These are phyloP conservation scores for Solanum hybrid DNA, from an alignment of 305 asterid genomes.

Conservation along the genomic window DNA sequence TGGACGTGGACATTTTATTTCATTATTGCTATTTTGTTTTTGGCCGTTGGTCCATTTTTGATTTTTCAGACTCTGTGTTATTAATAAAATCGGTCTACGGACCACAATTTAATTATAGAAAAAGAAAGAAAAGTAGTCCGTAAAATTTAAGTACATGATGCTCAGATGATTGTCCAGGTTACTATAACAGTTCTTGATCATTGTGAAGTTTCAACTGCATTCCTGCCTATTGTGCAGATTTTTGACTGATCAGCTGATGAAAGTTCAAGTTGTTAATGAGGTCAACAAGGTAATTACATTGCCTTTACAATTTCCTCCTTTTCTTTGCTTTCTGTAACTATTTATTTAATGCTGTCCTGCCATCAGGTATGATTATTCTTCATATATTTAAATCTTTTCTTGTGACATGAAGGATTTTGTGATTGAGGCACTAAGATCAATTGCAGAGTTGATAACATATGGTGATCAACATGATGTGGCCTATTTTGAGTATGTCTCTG, in stretches of 20 bases:
- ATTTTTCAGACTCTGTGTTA: background rate
- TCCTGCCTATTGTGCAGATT: slow-evolving; percentile 39
- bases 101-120: background rate
- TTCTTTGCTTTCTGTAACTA: background rate
- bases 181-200: background rate
- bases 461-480: slow-evolving; percentile 97
- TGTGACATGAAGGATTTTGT: slow-evolving; percentile 60
- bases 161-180: background rate
- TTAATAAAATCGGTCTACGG: background rate
- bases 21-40: background rate
- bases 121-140: background rate
- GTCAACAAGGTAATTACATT: slow-evolving; percentile 68
- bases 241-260: slow-evolving; percentile 71
- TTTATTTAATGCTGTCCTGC: background rate
- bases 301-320: slow-evolving; percentile 11
- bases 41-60: background rate
- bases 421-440: slow-evolving; percentile 91
- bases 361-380: background rate
- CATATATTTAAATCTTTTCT: slow-evolving; percentile 8
- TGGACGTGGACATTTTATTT: background rate
- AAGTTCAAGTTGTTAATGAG: slow-evolving; percentile 79
- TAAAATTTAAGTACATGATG: background rate
- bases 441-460: slow-evolving; percentile 85
- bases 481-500: slow-evolving; percentile 67
- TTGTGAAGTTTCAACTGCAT: slow-evolving; percentile 7